Conservation (phyloP, 106 monocot genomes). For the Narthecium ossifragum region DNA sequence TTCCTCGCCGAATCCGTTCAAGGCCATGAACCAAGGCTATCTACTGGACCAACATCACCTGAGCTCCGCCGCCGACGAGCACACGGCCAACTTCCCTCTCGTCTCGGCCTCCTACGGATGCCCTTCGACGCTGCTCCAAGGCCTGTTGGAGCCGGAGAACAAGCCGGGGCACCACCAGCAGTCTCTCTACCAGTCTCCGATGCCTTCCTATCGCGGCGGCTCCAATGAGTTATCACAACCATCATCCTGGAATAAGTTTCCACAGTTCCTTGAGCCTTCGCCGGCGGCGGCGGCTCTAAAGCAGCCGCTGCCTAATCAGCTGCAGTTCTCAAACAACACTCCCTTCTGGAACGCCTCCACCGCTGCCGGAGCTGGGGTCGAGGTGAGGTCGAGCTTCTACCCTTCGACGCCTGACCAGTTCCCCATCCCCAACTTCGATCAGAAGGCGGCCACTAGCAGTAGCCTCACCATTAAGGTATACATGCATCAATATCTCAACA, state of each 20-base stretch:
- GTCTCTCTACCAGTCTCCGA: background rate
- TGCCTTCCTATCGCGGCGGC: slow-evolving; percentile 1
- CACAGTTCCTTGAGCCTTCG: slow-evolving; percentile 12
- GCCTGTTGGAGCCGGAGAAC: slow-evolving; percentile 5
- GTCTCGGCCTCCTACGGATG: background rate
- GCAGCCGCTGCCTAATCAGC: slow-evolving; percentile 1
- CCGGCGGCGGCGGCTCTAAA: too few relatives aligned
- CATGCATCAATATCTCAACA: background rate
- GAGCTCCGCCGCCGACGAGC: background rate
- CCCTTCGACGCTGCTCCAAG: slow-evolving; percentile 10
- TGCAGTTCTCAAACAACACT: slow-evolving; percentile 29
- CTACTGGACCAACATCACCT: slow-evolving; percentile 16
- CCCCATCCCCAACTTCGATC: slow-evolving; percentile 22
- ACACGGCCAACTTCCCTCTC: slow-evolving; percentile 6
- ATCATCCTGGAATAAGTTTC: slow-evolving; percentile 11
- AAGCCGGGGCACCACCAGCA: slow-evolving; percentile 7
- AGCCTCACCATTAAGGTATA: slow-evolving; percentile 22
- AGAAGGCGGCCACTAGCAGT: slow-evolving; percentile 19
- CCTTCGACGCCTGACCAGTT: slow-evolving; percentile 21
- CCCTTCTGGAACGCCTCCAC: slow-evolving; percentile 30
- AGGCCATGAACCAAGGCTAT: slow-evolving; percentile 24
- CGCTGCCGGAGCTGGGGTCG: slow-evolving; percentile 6
- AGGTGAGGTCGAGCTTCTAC: slow-evolving; percentile 15
- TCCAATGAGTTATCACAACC: slow-evolving; percentile 3
- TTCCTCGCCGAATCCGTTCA: slow-evolving; percentile 6